These are phyloP conservation scores for Scheffersomyces segobiensis DNA, from an alignment of 1,139 yeast species.

Conservation along the genomic window DNA sequence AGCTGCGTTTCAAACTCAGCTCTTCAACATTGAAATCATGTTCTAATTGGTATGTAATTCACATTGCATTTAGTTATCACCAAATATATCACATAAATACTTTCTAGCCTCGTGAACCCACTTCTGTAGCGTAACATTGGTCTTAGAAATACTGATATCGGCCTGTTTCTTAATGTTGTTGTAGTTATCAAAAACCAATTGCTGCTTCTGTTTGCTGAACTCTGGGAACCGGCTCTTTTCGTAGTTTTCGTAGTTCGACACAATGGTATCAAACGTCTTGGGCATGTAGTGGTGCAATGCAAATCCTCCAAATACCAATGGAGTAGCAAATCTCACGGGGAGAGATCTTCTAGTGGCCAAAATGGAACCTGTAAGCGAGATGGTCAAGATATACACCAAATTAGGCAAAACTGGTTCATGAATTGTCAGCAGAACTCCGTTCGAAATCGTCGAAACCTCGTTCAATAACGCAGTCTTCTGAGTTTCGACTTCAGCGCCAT, in stretches of 20 bases:
- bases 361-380: conserved; percentile 57
- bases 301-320: conserved; percentile 48
- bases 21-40: background rate
- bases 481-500: conserved; percentile 45
- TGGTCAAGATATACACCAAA: conserved; percentile 54
- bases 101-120: conserved; percentile 31
- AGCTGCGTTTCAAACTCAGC: no score
- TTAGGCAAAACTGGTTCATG: conserved; percentile 55
- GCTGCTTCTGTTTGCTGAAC: conserved; percentile 12
- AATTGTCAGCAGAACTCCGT: conserved; percentile 25
- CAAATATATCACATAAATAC: conserved; percentile 19
- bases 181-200: conserved; percentile 13
- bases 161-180: conserved; percentile 12
- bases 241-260: conserved; percentile 9
- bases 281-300: conserved; percentile 44
- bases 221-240: conserved; percentile 13
- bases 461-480: conserved; percentile 46
- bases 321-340: conserved; percentile 52
- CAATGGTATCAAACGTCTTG: conserved; percentile 22
- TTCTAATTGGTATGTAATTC: background rate
- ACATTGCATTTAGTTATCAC: conserved; percentile 5
- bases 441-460: conserved; percentile 32
- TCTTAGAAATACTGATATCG: conserved; percentile 5
- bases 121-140: conserved; percentile 17
- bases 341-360: conserved; percentile 46